Evolutionary conservation across 2,329 filamentous ascomycete genomes (phyloP).

Genomic region (Pyrenochaeta sp.): DNA sequence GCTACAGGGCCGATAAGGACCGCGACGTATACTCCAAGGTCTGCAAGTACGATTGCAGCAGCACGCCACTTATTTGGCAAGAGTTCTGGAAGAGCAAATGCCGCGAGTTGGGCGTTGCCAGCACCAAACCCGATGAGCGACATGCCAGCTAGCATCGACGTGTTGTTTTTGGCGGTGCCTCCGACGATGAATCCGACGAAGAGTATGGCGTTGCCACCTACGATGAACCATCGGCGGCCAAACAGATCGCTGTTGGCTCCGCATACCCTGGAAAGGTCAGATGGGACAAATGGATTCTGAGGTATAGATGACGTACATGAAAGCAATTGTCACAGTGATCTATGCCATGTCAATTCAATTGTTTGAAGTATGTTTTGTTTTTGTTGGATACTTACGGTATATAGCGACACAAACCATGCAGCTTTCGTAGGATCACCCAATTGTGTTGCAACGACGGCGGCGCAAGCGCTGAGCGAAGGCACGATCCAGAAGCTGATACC

Average conservation of each 20-base stretch:
- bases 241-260: conserved; percentile 59
- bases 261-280: conserved; percentile 15
- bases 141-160: conserved; percentile 51
- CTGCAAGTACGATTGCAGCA: conserved; percentile 27
- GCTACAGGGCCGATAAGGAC: conserved; percentile 59
- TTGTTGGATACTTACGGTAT: conserved; percentile 28
- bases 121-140: conserved; percentile 53
- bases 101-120: conserved; percentile 45
- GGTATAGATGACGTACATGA: conserved; percentile 38
- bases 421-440: conserved; percentile 46
- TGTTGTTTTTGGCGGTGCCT: conserved; percentile 49
- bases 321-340: conserved; percentile 54
- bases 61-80: conserved; percentile 58
- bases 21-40: conserved; percentile 52
- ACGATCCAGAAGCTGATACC: conserved; percentile 54
- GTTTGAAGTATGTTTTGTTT: not conserved
- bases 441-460: conserved; percentile 42
- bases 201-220: conserved; percentile 53
- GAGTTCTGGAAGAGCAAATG: conserved; percentile 58
- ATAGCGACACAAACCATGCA: conserved; percentile 50
- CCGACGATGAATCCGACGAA: conserved; percentile 53
- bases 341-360: not conserved
- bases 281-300: not conserved
- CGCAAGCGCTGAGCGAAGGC: conserved; percentile 43
- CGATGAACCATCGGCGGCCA: conserved; percentile 58